Conservation (phyloP, 2,329 filamentous ascomycete species). For the Teratosphaeriaceae sp. region DNA sequence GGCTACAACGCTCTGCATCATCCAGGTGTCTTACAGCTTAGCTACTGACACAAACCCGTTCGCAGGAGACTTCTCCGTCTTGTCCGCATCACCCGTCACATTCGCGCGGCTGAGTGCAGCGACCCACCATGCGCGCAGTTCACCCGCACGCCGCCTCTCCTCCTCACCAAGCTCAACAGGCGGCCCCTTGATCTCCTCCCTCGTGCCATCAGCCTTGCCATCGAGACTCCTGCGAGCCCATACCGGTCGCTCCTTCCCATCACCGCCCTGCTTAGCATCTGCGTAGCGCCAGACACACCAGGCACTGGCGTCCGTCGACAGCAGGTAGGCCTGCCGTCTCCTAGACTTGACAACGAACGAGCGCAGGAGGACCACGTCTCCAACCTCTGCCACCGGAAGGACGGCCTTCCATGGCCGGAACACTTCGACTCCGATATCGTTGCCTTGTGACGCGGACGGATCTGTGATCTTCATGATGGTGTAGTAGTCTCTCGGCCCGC, state of each 20-base stretch:
- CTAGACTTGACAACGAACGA: slow-evolving; percentile 37
- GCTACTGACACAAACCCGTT: too few species aligned
- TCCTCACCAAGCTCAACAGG: slow-evolving; percentile 40
- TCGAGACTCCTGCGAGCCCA: slow-evolving; percentile 21
- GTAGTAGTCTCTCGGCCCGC: slow-evolving; percentile 38
- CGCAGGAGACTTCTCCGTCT: not conserved
- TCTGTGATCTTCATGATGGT: slow-evolving; percentile 39
- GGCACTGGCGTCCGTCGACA: slow-evolving; percentile 36
- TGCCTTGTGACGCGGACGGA: slow-evolving; percentile 15
- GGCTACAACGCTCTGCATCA: too few species aligned
- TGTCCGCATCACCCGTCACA: not conserved
- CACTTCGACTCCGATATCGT: slow-evolving; percentile 30
- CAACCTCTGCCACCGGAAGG: slow-evolving; percentile 34
- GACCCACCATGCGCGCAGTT: slow-evolving; percentile 36
- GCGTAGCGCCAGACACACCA: slow-evolving; percentile 42
- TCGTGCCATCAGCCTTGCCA: slow-evolving; percentile 11
- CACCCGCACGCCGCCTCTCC: slow-evolving; percentile 36
- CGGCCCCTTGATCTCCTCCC: slow-evolving; percentile 41
- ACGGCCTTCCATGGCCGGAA: slow-evolving; percentile 38
- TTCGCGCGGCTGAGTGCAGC: not conserved
- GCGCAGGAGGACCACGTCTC: slow-evolving; percentile 41
- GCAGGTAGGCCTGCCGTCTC: slow-evolving; percentile 30
- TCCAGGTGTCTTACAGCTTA: too few species aligned
- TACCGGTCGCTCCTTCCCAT: slow-evolving; percentile 13
- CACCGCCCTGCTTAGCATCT: slow-evolving; percentile 21